phyloP scores from a whole-genome alignment of 208 protist species.

The Leishmania major region DNA sequence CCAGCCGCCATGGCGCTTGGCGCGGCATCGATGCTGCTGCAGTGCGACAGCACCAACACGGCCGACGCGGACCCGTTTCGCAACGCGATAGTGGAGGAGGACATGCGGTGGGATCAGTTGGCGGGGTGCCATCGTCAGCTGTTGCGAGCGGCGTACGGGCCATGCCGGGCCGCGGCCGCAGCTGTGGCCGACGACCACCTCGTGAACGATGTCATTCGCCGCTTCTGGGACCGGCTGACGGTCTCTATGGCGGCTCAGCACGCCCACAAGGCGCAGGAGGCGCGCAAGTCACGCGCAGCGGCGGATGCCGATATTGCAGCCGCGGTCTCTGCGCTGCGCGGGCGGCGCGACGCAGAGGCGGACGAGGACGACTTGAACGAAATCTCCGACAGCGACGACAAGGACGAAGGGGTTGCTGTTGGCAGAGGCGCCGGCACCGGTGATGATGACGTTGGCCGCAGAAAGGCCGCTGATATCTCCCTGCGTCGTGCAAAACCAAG shows the following conservation, averaged over 20 bases:
- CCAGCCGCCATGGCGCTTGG: constrained; percentile 17
- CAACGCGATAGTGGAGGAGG: constrained; percentile 50
- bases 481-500: neutral
- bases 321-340: neutral
- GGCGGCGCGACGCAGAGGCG: neutral
- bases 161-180: constrained; percentile 25
- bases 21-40: constrained; percentile 20
- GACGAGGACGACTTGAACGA: constrained; percentile 39
- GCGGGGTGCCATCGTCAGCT: constrained; percentile 66
- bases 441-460: neutral
- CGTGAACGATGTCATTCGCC: constrained; percentile 77
- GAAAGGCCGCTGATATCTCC: neutral
- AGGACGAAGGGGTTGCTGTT: neutral
- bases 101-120: constrained; percentile 67
- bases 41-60: constrained; percentile 14
- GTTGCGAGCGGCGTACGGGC: constrained; percentile 37
- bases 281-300: constrained; percentile 16
- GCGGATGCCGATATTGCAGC: constrained; percentile 19
- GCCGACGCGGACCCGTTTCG: constrained; percentile 41
- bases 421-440: neutral
- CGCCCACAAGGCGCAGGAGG: constrained; percentile 33
- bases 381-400: constrained; percentile 5
- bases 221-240: constrained; percentile 84
- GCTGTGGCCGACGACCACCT: constrained; percentile 44
- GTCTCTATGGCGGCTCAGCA: constrained; percentile 55